Conservation (phyloP, 2,329 filamentous ascomycete genomes). For the Aspergillus texensis region DNA sequence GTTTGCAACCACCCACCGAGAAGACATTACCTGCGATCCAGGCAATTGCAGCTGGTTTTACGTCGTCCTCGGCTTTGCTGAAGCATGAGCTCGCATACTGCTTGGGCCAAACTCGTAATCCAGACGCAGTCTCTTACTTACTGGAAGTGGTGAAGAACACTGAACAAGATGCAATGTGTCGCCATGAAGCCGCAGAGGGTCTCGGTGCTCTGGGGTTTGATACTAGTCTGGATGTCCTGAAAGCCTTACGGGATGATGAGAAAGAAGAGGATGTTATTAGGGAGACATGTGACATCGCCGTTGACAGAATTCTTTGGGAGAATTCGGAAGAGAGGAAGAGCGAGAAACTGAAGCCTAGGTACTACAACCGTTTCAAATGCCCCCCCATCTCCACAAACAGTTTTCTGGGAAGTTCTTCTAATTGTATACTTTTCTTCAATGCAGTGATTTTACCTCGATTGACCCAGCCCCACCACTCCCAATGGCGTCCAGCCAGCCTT, state of each 20-base stretch:
- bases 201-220: conserved; percentile 81
- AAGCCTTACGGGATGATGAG: conserved; percentile 70
- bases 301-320: conserved; percentile 93
- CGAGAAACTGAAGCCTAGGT: conserved; percentile 84
- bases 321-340: conserved; percentile 69
- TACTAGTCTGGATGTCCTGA: conserved; percentile 73
- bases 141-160: conserved; percentile 73
- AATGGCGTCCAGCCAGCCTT: conserved; percentile 61
- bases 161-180: conserved; percentile 89
- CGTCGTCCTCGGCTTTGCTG: conserved; percentile 81
- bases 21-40: conserved; percentile 66
- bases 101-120: conserved; percentile 84
- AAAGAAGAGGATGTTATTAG: conserved; percentile 79
- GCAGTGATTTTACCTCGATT: conserved; percentile 90
- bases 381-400: conserved; percentile 3
- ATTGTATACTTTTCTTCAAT: conserved; percentile 32
- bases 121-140: conserved; percentile 72
- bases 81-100: conserved; percentile 99
- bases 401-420: conserved; percentile 18
- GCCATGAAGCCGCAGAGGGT: conserved; percentile 95
- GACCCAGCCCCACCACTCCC: conserved; percentile 91
- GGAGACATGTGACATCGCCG: conserved; percentile 96
- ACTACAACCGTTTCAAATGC: conserved; percentile 19
- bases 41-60: conserved; percentile 86
- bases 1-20: conserved; percentile 59